A percentile compares a stretch with the other conserved stretches of the same genome.
Conservation (phyloP, 192 early-diverging fungal genomes). For the Coemansia biformis region DNA sequence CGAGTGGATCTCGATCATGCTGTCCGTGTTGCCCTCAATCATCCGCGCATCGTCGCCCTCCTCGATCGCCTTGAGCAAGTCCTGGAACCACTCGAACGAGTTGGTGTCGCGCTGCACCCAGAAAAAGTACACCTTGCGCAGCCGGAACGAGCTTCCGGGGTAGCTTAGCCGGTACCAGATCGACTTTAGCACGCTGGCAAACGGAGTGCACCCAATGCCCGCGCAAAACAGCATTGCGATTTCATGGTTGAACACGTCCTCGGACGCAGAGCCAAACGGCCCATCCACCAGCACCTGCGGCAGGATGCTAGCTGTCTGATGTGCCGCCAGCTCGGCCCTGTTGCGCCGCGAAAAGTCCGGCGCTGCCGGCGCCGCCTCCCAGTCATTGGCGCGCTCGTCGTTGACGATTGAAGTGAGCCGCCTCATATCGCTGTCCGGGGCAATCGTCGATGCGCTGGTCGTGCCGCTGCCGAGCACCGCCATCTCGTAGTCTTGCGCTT, state of each 20-base stretch:
- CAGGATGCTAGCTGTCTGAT: conserved; percentile 44
- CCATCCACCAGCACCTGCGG: conserved; percentile 73
- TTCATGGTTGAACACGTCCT: conserved; percentile 81
- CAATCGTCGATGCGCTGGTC: conserved; percentile 20
- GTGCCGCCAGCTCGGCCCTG: conserved; percentile 13
- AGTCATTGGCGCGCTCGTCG: conserved; percentile 17
- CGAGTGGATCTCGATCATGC: conserved; percentile 73
- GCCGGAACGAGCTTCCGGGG: conserved; percentile 42
- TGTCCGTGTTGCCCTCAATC: conserved; percentile 5
- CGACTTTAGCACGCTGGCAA: conserved; percentile 75
- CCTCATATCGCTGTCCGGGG: conserved; percentile 20
- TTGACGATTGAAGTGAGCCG: conserved; percentile 38
- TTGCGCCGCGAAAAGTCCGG: conserved; percentile 6
- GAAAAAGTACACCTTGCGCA: conserved; percentile 83
- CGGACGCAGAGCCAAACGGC: conserved; percentile 71
- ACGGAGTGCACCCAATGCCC: conserved; percentile 81
- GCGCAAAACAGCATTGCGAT: conserved; percentile 72
- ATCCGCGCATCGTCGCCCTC: conserved; percentile 61
- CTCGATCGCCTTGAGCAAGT: conserved; percentile 73
- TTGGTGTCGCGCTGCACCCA: conserved; percentile 81
- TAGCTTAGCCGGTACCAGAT: conserved; percentile 70
- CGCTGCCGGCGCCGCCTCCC: conserved; percentile 19
- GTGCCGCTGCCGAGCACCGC: background rate
- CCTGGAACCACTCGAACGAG: conserved; percentile 86
- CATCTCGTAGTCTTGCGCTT: conserved; percentile 31